phyloP scores from a whole-genome alignment of 2,329 filamentous ascomycete genomes.

The Trichoderma simmonsii region DNA sequence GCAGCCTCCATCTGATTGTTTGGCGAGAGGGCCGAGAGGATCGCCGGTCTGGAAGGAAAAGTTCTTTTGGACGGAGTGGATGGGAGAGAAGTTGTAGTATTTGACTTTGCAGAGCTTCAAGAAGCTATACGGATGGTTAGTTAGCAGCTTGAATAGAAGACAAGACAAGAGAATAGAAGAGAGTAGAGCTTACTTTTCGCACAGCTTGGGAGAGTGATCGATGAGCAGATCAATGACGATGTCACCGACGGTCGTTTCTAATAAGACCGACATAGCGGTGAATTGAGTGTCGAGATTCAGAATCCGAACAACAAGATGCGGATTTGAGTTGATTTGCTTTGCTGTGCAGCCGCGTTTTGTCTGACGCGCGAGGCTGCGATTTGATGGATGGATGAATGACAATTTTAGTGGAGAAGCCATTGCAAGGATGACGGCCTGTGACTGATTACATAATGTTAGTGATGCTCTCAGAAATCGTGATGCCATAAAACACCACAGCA shows the following conservation, averaged over 20 bases:
- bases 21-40: slow-evolving; percentile 79
- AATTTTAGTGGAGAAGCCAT: not conserved
- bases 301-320: not conserved
- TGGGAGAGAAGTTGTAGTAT: slow-evolving; percentile 96
- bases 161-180: not conserved
- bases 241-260: slow-evolving; percentile 91
- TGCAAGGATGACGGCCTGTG: not conserved
- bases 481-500: not conserved
- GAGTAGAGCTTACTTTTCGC: slow-evolving; percentile 76
- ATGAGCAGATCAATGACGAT: slow-evolving; percentile 91
- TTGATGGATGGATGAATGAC: not conserved
- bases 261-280: slow-evolving; percentile 79
- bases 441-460: not conserved
- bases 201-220: slow-evolving; percentile 84
- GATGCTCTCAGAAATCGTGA: not conserved
- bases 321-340: not conserved
- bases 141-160: not conserved
- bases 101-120: slow-evolving; percentile 98
- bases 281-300: not conserved
- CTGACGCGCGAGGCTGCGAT: slow-evolving; percentile 12
- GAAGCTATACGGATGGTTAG: slow-evolving; percentile 60
- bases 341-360: not conserved
- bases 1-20: slow-evolving; percentile 84
- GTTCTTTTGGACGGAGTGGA: slow-evolving; percentile 88
- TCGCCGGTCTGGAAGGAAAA: slow-evolving; percentile 97